These are phyloP conservation scores for Noccaea bulbosa DNA, from an alignment of 345 rosid species.

Conservation along the genomic window DNA sequence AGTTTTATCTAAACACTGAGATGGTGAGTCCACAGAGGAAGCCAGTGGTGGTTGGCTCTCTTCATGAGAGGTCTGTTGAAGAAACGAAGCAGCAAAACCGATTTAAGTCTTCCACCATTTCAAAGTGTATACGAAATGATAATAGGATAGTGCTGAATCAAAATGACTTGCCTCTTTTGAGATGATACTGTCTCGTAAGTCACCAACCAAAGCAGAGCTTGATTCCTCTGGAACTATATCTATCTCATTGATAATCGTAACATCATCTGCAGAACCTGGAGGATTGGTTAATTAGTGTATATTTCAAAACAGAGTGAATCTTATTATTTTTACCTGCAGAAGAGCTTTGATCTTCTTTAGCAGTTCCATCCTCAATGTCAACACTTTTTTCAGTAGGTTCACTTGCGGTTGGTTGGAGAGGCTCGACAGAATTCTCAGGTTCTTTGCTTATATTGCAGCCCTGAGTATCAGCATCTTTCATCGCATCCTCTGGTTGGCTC, in stretches of 20 bases:
- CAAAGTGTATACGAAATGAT: neutral
- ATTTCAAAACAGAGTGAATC: conserved; percentile 24
- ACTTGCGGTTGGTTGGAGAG: conserved; percentile 37
- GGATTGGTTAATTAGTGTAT: conserved; percentile 10
- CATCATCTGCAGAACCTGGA: conserved; percentile 49
- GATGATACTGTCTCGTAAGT: conserved; percentile 19
- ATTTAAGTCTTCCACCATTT: conserved; percentile 15
- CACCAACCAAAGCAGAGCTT: conserved; percentile 33
- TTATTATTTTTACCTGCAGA: conserved; percentile 47
- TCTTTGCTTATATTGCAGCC: conserved; percentile 45
- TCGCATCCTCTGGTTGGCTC: conserved; percentile 43
- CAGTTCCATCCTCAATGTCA: conserved; percentile 47
- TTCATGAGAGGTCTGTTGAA: conserved; percentile 37
- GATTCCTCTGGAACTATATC: conserved; percentile 45
- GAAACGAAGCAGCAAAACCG: conserved; percentile 6
- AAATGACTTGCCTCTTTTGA: conserved; percentile 39
- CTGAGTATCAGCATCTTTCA: conserved; percentile 40
- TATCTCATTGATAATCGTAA: conserved; percentile 42
- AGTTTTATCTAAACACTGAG: conserved; percentile 52
- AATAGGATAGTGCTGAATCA: neutral
- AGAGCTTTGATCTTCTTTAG: conserved; percentile 28
- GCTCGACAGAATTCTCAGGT: conserved; percentile 34
- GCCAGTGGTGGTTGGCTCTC: conserved; percentile 37
- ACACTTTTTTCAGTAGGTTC: conserved; percentile 40
- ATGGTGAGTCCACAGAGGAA: conserved; percentile 48